Evolutionary conservation across 257 asterid species (phyloP).

Genomic region (Solanum dulcamara): DNA sequence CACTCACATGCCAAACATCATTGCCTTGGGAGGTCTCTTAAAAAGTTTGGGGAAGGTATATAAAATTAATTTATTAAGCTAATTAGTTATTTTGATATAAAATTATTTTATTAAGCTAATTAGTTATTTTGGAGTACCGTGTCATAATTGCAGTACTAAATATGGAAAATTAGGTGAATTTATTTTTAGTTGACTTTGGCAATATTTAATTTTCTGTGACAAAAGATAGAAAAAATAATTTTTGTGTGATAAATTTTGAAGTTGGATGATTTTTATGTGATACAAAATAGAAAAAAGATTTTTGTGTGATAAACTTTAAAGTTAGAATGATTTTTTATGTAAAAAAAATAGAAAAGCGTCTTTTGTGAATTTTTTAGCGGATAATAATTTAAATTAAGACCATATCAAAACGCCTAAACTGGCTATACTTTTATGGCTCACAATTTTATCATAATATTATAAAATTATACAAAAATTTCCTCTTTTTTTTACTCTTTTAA

Average conservation of each 20-base stretch:
- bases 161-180: not conserved
- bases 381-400: not conserved
- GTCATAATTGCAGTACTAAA: not conserved
- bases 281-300: too few species aligned
- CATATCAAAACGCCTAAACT: not conserved
- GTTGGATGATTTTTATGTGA: not conserved
- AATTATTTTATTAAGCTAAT: not conserved
- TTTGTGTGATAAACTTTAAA: too few species aligned
- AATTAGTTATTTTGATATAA: not conserved
- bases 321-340: too few species aligned
- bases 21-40: not conserved
- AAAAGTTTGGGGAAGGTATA: not conserved
- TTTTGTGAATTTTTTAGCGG: too few species aligned
- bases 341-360: too few species aligned
- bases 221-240: not conserved
- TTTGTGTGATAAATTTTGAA: not conserved
- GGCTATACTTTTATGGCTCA: too few species aligned
- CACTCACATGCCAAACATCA: not conserved
- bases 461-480: too few species aligned
- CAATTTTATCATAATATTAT: too few species aligned
- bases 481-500: too few species aligned
- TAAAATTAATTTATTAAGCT: not conserved
- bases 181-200: not conserved
- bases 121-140: too few species aligned
- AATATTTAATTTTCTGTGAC: not conserved